Evolutionary conservation across 1,284 basidiomycete genomes (phyloP), one percentile per base, ranked within the genome.

Genomic region (Ganoderma lingzhi): DNA sequence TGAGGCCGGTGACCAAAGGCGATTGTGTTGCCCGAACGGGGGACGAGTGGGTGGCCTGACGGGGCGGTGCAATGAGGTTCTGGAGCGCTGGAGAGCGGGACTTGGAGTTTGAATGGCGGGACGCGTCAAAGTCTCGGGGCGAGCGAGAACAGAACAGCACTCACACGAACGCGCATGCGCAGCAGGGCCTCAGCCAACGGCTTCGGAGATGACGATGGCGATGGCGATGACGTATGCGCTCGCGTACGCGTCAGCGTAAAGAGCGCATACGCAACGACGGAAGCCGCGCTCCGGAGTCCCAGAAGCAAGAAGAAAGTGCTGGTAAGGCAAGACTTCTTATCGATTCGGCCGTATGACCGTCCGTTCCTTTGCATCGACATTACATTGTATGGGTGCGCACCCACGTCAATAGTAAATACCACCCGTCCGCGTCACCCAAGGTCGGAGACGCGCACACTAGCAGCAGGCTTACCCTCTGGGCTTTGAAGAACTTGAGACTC

Each of bases 231-330:
- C 55, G 32, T 35, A 30, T 30, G 32, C 15, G 15, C 32, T 15
- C 6, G 55, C 30, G 15, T 35, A 35, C 10, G 19, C 19, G 19
- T 48, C 19, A 23, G 55, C 55, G 55, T 56, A 56, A 32, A 56
- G 30, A 56, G 15, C 30, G 53, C 53, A 32, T 35, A 35, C 53
- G 53, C 30, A 56, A 35, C 30, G 53, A 56, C 55, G 55, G 55
- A 10, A 56, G 15, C 32, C 30, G 55, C 55, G 55, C 32, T 56
- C 55, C 55, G 55, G 55, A 14, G 28, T 28, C 23, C 6, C 9
- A 41, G 28, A 6, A 32, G 14, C 30, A 35, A 19, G 55, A 17
- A 56, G 32, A 28, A n/a, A 23, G 45, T 19, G 6, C 44, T 28
- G 9, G 48, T 28, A 23, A 6, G 48, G 48, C 23, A 23, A 51